A percentile compares a stretch with the other conserved stretches of the same genome.
phyloP scores from a whole-genome alignment of 768 basidiomycete species.

The Pulveroboletus ravenelii region DNA sequence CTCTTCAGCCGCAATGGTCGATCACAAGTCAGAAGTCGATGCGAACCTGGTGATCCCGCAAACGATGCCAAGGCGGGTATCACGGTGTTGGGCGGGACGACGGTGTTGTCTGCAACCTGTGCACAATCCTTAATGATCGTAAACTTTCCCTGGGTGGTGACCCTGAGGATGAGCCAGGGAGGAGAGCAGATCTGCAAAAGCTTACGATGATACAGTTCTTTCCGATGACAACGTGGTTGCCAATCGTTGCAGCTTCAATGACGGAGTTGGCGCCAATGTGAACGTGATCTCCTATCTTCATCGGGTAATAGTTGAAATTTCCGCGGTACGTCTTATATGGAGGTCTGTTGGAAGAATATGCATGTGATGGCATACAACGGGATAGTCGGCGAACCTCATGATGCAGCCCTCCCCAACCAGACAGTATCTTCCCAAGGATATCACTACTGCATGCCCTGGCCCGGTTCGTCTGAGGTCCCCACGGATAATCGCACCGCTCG shows the following conservation, averaged over 20 bases:
- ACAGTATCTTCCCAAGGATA: constrained; percentile 91
- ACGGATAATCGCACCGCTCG: constrained; percentile 83
- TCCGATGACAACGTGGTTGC: constrained; percentile 91
- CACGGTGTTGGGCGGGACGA: constrained; percentile 89
- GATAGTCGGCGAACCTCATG: constrained; percentile 56
- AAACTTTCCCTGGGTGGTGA: constrained; percentile 74
- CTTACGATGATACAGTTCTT: constrained; percentile 92
- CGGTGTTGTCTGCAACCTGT: constrained; percentile 81
- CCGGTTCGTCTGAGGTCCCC: constrained; percentile 89
- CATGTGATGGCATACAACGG: background rate
- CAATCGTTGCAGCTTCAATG: constrained; percentile 92
- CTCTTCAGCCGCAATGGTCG: constrained; percentile 1
- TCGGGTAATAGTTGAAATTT: constrained; percentile 95
- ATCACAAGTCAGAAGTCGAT: background rate
- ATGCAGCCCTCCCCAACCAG: constrained; percentile 85
- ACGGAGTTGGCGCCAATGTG: constrained; percentile 87
- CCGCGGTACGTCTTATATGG: constrained; percentile 89
- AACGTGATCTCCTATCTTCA: constrained; percentile 95
- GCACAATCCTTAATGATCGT: constrained; percentile 96
- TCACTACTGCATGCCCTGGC: constrained; percentile 89
- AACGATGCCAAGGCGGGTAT: constrained; percentile 85
- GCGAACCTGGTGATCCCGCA: constrained; percentile 81
- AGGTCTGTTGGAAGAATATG: constrained; percentile 42
- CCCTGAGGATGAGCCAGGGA: background rate
- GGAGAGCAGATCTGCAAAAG: constrained; percentile 6